Conservation (phyloP, 495 filamentous ascomycete genomes). For the Diplogelasinospora grovesii region DNA sequence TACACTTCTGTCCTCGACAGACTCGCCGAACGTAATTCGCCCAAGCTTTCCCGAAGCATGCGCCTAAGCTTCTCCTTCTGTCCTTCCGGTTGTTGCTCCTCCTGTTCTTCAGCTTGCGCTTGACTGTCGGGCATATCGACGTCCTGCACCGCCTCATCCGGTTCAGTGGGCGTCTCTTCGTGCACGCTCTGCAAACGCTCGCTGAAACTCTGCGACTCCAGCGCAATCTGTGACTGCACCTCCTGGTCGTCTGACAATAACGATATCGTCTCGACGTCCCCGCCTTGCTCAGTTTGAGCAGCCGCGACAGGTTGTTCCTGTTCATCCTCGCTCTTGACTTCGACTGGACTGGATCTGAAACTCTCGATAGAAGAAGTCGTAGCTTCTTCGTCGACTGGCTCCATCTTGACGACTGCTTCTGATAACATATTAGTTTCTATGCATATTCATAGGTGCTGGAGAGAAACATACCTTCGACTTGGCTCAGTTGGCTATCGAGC, state of each 20-base stretch:
- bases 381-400: too few relatives aligned
- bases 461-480: slow-evolving; percentile 3
- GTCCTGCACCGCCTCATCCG: background rate
- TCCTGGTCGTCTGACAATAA: slow-evolving; percentile 13
- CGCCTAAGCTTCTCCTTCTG: slow-evolving; percentile 37
- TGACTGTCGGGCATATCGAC: background rate
- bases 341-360: too few relatives aligned
- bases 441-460: too few relatives aligned
- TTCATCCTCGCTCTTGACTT: too few relatives aligned
- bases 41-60: slow-evolving; percentile 45
- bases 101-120: background rate
- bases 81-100: slow-evolving; percentile 5
- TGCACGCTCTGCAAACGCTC: slow-evolving; percentile 6
- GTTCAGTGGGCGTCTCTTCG: background rate
- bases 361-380: too few relatives aligned
- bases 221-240: slow-evolving; percentile 23
- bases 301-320: too few relatives aligned
- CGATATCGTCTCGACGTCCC: too few relatives aligned
- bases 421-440: too few relatives aligned
- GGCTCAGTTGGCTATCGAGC: slow-evolving; percentile 1
- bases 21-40: slow-evolving; percentile 42
- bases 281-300: too few relatives aligned
- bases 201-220: slow-evolving; percentile 18
- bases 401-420: too few relatives aligned
- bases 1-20: slow-evolving; percentile 47